phyloP scores from a whole-genome alignment of 176 grass and related monocot species.

The Pontederia crassipes region DNA sequence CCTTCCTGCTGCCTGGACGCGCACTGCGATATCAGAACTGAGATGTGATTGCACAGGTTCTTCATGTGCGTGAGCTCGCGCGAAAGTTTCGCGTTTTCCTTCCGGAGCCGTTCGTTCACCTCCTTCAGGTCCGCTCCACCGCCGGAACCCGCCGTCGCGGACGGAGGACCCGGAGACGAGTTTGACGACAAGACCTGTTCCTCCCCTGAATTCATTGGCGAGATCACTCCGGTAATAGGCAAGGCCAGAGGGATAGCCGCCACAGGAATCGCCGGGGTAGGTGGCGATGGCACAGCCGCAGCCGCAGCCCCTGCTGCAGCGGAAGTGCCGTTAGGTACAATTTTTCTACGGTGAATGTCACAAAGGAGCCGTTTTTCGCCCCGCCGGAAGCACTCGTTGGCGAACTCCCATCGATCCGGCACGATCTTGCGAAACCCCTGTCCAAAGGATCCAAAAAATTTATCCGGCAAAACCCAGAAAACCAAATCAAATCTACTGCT shows the following conservation, averaged over 20 bases:
- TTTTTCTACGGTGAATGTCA: constrained; percentile 14
- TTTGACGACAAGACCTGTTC: constrained; percentile 10
- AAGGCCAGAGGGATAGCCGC: background rate
- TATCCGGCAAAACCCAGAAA: background rate
- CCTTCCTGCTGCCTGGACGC: background rate
- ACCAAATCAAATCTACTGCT: background rate
- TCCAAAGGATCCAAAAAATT: background rate
- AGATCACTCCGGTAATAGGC: background rate
- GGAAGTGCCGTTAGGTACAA: background rate
- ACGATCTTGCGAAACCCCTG: constrained; percentile 20
- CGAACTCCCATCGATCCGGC: constrained; percentile 21
- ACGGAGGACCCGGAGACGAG: background rate
- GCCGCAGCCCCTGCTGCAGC: background rate
- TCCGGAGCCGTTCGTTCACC: constrained; percentile 8
- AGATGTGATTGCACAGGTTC: constrained; percentile 1
- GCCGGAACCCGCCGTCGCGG: background rate
- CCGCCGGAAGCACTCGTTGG: constrained; percentile 13
- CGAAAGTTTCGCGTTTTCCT: constrained; percentile 3
- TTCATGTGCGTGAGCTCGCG: constrained; percentile 15
- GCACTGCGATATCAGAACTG: background rate
- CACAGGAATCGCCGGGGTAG: background rate
- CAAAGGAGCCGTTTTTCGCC: constrained; percentile 6
- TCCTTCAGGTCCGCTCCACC: background rate
- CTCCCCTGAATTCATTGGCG: background rate
- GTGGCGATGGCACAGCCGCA: background rate